A percentile compares a stretch with the other conserved stretches of the same genome.
Conservation (phyloP, 306 rosid genomes). For the Vigna reflexopilosa region DNA sequence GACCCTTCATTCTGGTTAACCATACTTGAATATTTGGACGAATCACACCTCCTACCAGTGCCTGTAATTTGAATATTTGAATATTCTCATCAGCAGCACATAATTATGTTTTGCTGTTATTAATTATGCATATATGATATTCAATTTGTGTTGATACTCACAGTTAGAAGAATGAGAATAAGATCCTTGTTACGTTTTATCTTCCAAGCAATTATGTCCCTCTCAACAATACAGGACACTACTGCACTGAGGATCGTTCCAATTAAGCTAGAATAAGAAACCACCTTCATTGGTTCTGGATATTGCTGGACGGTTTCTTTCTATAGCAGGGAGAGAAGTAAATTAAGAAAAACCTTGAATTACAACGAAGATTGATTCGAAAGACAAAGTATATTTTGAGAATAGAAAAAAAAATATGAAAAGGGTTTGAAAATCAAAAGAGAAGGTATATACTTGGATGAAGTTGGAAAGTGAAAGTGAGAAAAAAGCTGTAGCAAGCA, state of each 20-base stretch:
- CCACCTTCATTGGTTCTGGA: slow-evolving; percentile 52
- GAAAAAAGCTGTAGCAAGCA: slow-evolving; percentile 66
- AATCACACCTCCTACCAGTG: slow-evolving; percentile 52
- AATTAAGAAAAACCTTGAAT: neutral
- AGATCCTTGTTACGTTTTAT: slow-evolving; percentile 44
- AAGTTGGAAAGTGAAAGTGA: slow-evolving; percentile 66
- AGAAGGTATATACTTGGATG: slow-evolving; percentile 50
- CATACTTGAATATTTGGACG: slow-evolving; percentile 53
- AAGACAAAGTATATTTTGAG: neutral
- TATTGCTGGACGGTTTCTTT: slow-evolving; percentile 47
- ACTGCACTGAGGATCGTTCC: slow-evolving; percentile 52
- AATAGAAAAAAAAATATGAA: neutral
- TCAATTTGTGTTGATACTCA: neutral
- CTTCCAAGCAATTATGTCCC: slow-evolving; percentile 50
- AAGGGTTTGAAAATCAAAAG: neutral
- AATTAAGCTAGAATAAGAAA: slow-evolving; percentile 45
- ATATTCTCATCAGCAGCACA: slow-evolving; percentile 2
- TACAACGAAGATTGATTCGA: neutral
- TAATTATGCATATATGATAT: neutral
- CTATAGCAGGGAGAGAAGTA: slow-evolving; percentile 34
- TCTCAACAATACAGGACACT: slow-evolving; percentile 40
- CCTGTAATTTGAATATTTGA: slow-evolving; percentile 29
- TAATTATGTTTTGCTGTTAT: too few species aligned
- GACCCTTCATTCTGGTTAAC: slow-evolving; percentile 48
- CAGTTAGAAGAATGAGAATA: slow-evolving; percentile 50